These are phyloP conservation scores for Prototheca wickerhamii DNA, from an alignment of 163 green algal species.

Conservation along the genomic window DNA sequence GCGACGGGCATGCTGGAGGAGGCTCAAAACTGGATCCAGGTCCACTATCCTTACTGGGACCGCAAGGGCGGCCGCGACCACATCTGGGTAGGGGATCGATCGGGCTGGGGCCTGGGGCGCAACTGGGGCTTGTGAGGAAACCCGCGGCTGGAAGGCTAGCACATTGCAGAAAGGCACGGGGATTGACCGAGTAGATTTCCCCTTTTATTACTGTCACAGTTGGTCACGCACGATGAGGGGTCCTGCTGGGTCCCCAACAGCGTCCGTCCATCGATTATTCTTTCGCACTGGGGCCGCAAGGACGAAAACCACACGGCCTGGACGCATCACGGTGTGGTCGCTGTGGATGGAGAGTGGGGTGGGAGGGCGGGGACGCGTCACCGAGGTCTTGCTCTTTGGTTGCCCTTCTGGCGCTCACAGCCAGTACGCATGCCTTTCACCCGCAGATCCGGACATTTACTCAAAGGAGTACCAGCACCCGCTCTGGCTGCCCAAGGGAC, in stretches of 20 bases:
- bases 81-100: slow-evolving; percentile 24
- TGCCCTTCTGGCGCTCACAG: background rate
- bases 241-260: slow-evolving; percentile 9
- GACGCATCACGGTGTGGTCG: background rate
- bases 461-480: background rate
- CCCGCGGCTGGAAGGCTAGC: no score
- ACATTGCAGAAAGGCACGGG: no score
- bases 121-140: no score
- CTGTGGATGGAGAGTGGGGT: no score
- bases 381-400: background rate
- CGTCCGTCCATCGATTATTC: slow-evolving; percentile 4
- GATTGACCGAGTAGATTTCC: no score
- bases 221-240: slow-evolving; percentile 16
- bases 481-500: background rate
- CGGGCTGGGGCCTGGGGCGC: background rate
- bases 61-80: slow-evolving; percentile 51
- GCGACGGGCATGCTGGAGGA: slow-evolving; percentile 40
- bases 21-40: slow-evolving; percentile 36
- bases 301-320: background rate
- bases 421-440: no score
- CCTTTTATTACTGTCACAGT: no score
- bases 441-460: background rate
- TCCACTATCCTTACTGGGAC: slow-evolving; percentile 53
- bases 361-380: no score
- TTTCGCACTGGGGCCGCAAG: slow-evolving; percentile 14